Conservation (phyloP, 805 yeast species). For the Wickerhamiella siamensis region DNA sequence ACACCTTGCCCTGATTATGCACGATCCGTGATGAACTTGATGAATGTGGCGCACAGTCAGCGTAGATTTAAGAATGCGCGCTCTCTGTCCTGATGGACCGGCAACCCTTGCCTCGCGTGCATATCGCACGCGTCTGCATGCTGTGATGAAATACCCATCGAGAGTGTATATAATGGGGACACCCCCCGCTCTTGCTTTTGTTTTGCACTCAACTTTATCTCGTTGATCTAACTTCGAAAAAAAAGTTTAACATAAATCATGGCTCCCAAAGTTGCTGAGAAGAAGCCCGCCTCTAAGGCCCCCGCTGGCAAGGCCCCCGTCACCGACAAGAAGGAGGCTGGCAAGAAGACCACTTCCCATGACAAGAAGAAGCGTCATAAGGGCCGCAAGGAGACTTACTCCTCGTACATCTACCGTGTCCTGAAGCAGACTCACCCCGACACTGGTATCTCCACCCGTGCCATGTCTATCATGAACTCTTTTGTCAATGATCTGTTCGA, state of each 20-base stretch:
- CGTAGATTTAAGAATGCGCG: background rate
- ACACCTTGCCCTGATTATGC: slow-evolving; percentile 1
- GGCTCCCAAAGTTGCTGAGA: slow-evolving; percentile 37
- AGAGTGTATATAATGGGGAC: slow-evolving; percentile 3
- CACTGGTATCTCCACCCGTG: slow-evolving; percentile 97
- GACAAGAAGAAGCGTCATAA: slow-evolving; percentile 77
- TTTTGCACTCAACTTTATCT: slow-evolving; percentile 16
- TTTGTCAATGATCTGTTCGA: slow-evolving; percentile 96
- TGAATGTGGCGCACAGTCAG: background rate
- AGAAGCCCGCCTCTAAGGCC: slow-evolving; percentile 43
- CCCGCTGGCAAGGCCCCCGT: slow-evolving; percentile 87
- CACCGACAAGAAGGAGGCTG: slow-evolving; percentile 84
- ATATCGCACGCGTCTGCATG: background rate
- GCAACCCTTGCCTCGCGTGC: slow-evolving; percentile 1
- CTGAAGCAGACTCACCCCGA: slow-evolving; percentile 98
- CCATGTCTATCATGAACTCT: slow-evolving; percentile 97
- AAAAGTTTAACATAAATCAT: slow-evolving; percentile 16
- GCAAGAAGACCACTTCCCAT: slow-evolving; percentile 74
- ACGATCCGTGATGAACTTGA: background rate
- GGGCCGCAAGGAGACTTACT: slow-evolving; percentile 95
- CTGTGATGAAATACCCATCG: background rate
- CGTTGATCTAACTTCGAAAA: slow-evolving; percentile 17
- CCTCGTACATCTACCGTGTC: slow-evolving; percentile 96
- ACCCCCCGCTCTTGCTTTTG: slow-evolving; percentile 11
- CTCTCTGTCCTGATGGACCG: background rate